Evolutionary conservation across 2,329 filamentous ascomycete species (phyloP).

Genomic region (Epichloe baconii): DNA sequence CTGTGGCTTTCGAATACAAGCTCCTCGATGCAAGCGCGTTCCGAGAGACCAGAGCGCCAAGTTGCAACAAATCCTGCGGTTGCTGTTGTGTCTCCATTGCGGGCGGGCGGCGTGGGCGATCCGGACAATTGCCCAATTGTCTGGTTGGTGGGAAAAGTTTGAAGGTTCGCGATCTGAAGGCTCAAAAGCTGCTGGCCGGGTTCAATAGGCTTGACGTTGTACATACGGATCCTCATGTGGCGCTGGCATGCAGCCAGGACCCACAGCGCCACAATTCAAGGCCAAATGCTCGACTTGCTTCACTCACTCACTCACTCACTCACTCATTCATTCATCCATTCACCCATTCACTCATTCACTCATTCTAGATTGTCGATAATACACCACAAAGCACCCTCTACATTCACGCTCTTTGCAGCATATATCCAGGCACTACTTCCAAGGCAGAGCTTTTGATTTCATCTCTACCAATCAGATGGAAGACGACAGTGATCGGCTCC

Average conservation of each 20-base stretch:
- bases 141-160: slow-evolving; percentile 4
- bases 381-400: not conserved
- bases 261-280: not conserved
- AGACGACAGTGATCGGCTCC: slow-evolving; percentile 48
- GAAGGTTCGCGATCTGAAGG: slow-evolving; percentile 4
- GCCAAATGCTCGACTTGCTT: not conserved
- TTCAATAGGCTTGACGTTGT: no score
- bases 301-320: not conserved
- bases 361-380: not conserved
- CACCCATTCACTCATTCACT: not conserved
- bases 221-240: slow-evolving; percentile 12
- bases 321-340: not conserved
- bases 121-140: not conserved
- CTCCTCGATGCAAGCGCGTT: slow-evolving; percentile 21
- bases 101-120: not conserved
- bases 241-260: slow-evolving; percentile 7
- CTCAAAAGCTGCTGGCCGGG: not conserved
- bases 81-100: slow-evolving; percentile 22
- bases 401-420: not conserved
- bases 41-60: slow-evolving; percentile 21
- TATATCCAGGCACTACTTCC: not conserved
- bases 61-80: slow-evolving; percentile 20
- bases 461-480: slow-evolving; percentile 12
- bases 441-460: not conserved
- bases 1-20: slow-evolving; percentile 17